These are phyloP conservation scores for Monosporascus sp. DNA, from an alignment of 2,329 filamentous ascomycete species.

Conservation along the genomic window DNA sequence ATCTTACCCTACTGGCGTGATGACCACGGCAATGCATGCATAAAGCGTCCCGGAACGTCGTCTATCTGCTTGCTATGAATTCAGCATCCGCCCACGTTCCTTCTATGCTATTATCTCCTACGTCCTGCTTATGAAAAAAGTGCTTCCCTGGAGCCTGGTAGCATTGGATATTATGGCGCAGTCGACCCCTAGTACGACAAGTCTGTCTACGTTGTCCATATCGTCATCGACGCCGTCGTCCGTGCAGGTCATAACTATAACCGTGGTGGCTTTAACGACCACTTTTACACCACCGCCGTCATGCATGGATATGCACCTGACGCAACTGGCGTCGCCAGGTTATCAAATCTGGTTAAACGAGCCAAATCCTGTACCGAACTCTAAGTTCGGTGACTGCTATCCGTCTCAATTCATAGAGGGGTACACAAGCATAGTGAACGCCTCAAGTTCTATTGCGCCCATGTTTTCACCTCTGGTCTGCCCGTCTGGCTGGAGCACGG, in stretches of 20 bases:
- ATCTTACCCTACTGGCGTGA: too few species aligned
- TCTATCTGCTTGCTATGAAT: too few species aligned
- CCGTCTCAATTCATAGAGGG: conserved; percentile 10
- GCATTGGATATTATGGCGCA: too few species aligned
- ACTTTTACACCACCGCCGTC: conserved; percentile 14
- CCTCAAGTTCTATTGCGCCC: conserved; percentile 14
- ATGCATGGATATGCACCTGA: conserved; percentile 11
- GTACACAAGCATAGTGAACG: conserved; percentile 12
- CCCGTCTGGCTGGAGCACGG: conserved; percentile 10
- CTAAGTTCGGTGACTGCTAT: conserved; percentile 13
- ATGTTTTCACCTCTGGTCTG: conserved; percentile 14
- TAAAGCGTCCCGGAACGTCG: too few species aligned
- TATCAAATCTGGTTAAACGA: conserved; percentile 17
- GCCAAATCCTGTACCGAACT: conserved; percentile 11
- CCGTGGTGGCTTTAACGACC: conserved; percentile 11
- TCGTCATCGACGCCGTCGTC: background rate
- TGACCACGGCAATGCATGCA: too few species aligned
- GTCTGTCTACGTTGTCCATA: too few species aligned
- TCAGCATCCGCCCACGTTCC: too few species aligned
- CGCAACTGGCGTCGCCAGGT: conserved; percentile 12
- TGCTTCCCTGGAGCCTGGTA: too few species aligned
- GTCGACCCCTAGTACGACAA: too few species aligned
- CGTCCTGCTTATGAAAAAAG: too few species aligned
- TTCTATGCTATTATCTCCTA: too few species aligned
- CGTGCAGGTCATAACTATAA: conserved; percentile 10